Base-by-base conservation (phyloP, 345 rosid genomes). In the Camelina neglecta region DNA sequence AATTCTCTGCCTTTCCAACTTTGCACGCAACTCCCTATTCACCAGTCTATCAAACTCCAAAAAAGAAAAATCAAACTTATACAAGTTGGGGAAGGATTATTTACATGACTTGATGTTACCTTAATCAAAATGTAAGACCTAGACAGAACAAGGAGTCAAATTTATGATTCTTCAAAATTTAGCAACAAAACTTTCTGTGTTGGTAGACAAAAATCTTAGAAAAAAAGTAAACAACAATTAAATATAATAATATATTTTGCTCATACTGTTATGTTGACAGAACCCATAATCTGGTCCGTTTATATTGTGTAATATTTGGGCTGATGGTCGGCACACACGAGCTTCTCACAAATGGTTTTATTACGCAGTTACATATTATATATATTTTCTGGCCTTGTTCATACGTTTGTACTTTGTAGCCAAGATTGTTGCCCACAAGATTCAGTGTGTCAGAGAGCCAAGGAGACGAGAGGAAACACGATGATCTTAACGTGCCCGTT, bases 1-100 rank as follows among this genome's bases (percentile, higher is more conserved):
- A 65, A 2, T 35, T 67, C 16, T 60, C 58, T 53, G 44, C 72
- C 57, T 67, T 78, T 78, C 67, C 70, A 67, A 6, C 60, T 72
- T 45, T 67, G 78, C 81, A 78, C 77, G 81, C 81, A 78, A 78
- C 78, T 72, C 68, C 55, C 56, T 72, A 41, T 72, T 65, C 58
- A 72, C 60, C 51, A 31, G n/a, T 42, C 73, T 51, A 71, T 76
- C 80, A 76, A 76, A 45, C 9, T 64, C 60, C 20, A 56, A 9
- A 15, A 61, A 45, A 24, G 4, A 31, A 20, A 51, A 49, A 53
- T 53, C 47, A 54, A 62, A 45, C 21, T 76, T 70, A 38, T 48
- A 55, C 65, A 62, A 76, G 59, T 76, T 70, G 66, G 55, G 65
- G 11, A 63, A 35, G 20, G 67, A 71, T 63, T 76, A 13, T 70